Conservation (phyloP, 163 green algal genomes). For the Scenedesmus sp. region DNA sequence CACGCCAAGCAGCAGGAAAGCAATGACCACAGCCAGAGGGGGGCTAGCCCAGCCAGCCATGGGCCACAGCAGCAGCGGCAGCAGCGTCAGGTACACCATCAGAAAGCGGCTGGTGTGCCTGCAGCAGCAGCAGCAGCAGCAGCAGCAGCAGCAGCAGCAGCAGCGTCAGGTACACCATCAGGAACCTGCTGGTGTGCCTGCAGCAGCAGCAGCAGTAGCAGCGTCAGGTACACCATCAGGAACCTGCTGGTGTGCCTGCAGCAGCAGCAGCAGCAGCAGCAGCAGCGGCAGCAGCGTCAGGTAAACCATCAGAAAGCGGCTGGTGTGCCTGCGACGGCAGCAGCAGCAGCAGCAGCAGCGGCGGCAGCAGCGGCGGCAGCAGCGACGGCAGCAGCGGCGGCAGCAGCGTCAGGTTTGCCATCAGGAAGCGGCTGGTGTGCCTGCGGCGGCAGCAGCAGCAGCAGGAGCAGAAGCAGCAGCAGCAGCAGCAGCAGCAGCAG, state of each 20-base stretch:
- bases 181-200: slow-evolving; percentile 63
- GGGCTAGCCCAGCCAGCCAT: slow-evolving; percentile 37
- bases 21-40: slow-evolving; percentile 37
- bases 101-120: slow-evolving; percentile 57
- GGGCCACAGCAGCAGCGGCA: slow-evolving; percentile 61
- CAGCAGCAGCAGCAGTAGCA: slow-evolving; percentile 4
- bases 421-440: too few species aligned
- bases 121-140: neutral
- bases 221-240: slow-evolving; percentile 51
- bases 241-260: slow-evolving; percentile 63
- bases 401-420: too few species aligned
- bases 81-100: slow-evolving; percentile 48
- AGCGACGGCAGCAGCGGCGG: too few species aligned
- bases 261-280: slow-evolving; percentile 11
- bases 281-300: neutral
- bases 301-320: neutral
- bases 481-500: neutral
- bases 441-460: too few species aligned
- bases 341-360: neutral
- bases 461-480: neutral
- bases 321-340: neutral
- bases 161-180: slow-evolving; percentile 50
- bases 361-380: too few species aligned
- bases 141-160: slow-evolving; percentile 40
- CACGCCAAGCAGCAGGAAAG: slow-evolving; percentile 68